Base-by-base conservation (phyloP, 495 filamentous ascomycete species). In the Astrothelium subdiscretum region DNA sequence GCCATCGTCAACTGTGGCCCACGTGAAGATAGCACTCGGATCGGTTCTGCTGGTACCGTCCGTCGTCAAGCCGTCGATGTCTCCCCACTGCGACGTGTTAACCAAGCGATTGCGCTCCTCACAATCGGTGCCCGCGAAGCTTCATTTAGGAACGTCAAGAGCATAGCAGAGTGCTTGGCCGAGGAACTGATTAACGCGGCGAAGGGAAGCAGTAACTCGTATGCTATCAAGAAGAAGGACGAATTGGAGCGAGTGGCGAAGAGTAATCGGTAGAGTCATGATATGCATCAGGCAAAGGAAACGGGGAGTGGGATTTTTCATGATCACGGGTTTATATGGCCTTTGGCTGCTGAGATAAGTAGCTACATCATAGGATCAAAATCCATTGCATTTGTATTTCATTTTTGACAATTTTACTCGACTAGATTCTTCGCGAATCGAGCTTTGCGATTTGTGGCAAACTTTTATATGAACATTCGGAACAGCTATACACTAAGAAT, bases 211-310 rank as follows among this genome's bases (percentile, higher is more conserved):
- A 92, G 88, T 79, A 99, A 99, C 89, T 95, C 90, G 66, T 99
- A 97, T 76, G 94, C 94, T 67, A 99, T 99, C 84, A 99, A 99
- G 90, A 99, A 99, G 90, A 99, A 99, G 91, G 94, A 99, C 78
- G 95, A 99, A 87, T 78, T 99, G 80, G 94, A 98, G 87, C 94
- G 94, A 88, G 94, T 98, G 75, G 94, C 94, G 79, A 98, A 98
- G 90, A 89, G 85, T 81, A 98, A 98, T 86, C 89, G 94, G 87
- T 98, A 97, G 78, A 79, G 61, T 38, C 60, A 69, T 29, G 48
- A 20, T 24, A 54, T 27, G 5, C 22, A 15, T 3, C 1, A 20
- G 48, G 15, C 3, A 27, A 1, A 29, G 22, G 24, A 29, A 29
- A 0, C 29, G 48, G 48, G 24, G 5, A 8, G 24, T 15, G 6